Evolutionary conservation across 2,329 filamentous ascomycete genomes (phyloP).

Genomic region (Monosporascus sp.): DNA sequence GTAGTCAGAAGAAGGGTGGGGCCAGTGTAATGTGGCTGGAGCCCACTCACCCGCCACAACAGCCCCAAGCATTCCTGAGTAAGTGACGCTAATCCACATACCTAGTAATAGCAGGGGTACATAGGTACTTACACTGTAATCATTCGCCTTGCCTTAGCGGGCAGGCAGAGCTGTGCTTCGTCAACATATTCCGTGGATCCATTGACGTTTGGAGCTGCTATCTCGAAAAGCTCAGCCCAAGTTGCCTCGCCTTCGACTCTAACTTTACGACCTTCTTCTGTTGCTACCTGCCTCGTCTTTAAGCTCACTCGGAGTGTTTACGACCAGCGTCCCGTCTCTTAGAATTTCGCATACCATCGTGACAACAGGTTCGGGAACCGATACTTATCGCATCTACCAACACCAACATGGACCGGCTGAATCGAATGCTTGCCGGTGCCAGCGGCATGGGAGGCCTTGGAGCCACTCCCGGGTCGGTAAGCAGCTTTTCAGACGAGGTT

Average conservation of each 20-base stretch:
- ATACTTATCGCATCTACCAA: slow-evolving; percentile 2
- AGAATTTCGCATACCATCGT: too few species aligned
- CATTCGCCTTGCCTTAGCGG: not conserved
- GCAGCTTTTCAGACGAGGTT: slow-evolving; percentile 19
- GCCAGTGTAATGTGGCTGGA: too few species aligned
- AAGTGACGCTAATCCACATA: too few species aligned
- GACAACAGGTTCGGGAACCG: too few species aligned
- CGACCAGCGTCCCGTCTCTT: not conserved
- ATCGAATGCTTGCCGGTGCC: slow-evolving; percentile 73
- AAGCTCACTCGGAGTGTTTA: not conserved
- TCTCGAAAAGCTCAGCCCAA: not conserved
- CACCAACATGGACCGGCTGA: slow-evolving; percentile 78
- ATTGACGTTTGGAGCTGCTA: not conserved
- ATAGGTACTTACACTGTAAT: not conserved
- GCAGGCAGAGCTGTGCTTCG: slow-evolving; percentile 19
- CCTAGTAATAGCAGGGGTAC: not conserved
- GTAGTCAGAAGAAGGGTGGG: too few species aligned
- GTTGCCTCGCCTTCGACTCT: not conserved
- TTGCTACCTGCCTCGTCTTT: not conserved
- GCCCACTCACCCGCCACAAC: too few species aligned
- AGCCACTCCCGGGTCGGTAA: slow-evolving; percentile 55
- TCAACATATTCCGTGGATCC: slow-evolving; percentile 9
- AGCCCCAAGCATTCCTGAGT: too few species aligned
- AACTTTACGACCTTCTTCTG: not conserved
- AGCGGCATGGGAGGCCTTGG: slow-evolving; percentile 63